Base-by-base conservation (phyloP, 1,284 basidiomycete species). In the Sanguinoderma infundibulare region DNA sequence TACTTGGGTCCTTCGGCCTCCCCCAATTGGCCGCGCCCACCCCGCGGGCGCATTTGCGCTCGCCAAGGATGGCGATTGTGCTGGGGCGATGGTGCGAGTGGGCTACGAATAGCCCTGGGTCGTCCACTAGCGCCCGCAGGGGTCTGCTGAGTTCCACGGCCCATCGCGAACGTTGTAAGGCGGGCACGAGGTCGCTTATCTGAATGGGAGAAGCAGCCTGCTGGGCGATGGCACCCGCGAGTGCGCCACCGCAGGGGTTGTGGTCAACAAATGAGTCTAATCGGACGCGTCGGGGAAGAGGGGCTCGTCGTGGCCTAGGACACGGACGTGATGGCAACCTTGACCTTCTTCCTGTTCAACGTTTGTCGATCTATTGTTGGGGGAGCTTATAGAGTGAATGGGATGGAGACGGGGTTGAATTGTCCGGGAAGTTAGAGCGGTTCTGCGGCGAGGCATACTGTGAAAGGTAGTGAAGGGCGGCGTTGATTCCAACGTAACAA, bases 101-200 rank as follows among this genome's bases (percentile, higher is more conserved):
- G 32, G 22, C 28, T 54, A 35, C 47, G 49, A 59, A 53, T 53
- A 22, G 24, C 44, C 50, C 53, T 55, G 20, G 61, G 55, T 46
- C 42, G 53, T 44, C 44, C 44, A 20, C 5, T 22, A 22, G 46
- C 17, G 52, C 60, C 39, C 55, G 55, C 44, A 62, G 51, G 38
- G n/a, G 9, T 34, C 49, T 51, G 30, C 30, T 32, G 49, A 34
- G 20, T 34, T 30, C 32, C 49, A 35, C 32, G 49, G 22, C 14
- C 49, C 20, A 22, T 51, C 14, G 53, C 46, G 57, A 38, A 47
- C 44, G 20, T 35, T 40, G 28, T 47, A 55, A 40, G 53, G 58
- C 44, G 47, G 22, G 28, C 62, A 63, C 62, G 62, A 63, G 62
- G 62, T 58, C 35, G 52, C 57, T 63, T 63, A 63, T 63, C 62